A percentile compares a stretch with the other conserved stretches of the same genome.
Conservation (phyloP, 2,329 filamentous ascomycete species). For the Hypoxylon sp. region DNA sequence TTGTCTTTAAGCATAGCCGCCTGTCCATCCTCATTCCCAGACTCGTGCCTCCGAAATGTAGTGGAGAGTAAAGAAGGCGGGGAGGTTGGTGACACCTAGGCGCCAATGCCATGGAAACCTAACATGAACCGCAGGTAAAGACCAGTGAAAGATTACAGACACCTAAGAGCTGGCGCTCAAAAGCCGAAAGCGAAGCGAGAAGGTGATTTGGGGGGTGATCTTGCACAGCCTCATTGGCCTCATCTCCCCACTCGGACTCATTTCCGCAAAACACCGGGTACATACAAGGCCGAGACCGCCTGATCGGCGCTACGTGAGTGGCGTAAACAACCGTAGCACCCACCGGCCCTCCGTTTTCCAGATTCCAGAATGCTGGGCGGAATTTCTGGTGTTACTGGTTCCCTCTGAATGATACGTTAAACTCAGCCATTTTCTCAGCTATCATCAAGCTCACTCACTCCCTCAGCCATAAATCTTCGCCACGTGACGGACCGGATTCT, state of each 20-base stretch:
- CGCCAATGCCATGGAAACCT: conserved; percentile 21
- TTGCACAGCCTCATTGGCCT: conserved; percentile 53
- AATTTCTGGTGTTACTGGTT: conserved; percentile 27
- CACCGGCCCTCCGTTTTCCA: conserved; percentile 27
- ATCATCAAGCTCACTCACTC: not conserved
- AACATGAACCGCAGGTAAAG: conserved; percentile 25
- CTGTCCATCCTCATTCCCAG: not conserved
- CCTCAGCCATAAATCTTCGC: conserved; percentile 3
- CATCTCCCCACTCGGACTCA: conserved; percentile 33
- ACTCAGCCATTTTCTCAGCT: conserved; percentile 13
- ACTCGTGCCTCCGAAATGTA: not conserved
- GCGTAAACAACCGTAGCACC: conserved; percentile 12
- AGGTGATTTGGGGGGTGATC: conserved; percentile 11
- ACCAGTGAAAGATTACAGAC: conserved; percentile 5
- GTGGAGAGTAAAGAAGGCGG: not conserved
- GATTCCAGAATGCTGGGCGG: conserved; percentile 36
- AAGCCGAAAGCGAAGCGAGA: conserved; percentile 11
- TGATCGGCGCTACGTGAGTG: conserved; percentile 25
- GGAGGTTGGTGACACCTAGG: not conserved
- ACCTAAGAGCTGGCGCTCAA: conserved; percentile 7
- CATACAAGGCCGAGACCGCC: conserved; percentile 26
- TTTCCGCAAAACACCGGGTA: conserved; percentile 15
- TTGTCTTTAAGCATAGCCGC: conserved; percentile 8
- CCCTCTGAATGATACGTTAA: conserved; percentile 14
- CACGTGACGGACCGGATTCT: conserved; percentile 18